Conservation (phyloP, 2,329 filamentous ascomycete species). For the Penicillium corylophilum region DNA sequence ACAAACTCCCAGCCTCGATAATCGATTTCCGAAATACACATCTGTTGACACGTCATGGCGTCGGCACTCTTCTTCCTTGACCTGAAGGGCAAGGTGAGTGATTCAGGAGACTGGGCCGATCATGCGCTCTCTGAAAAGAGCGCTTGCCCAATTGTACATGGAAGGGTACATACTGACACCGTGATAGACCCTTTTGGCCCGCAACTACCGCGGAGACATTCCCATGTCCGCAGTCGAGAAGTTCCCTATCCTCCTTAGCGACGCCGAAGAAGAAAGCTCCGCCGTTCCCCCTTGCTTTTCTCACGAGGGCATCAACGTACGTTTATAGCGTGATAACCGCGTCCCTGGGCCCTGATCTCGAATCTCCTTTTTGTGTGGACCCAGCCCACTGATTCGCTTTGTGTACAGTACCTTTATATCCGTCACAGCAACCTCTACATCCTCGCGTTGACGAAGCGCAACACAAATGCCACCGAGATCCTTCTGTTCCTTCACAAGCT, state of each 20-base stretch:
- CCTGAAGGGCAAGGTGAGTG: slow-evolving; percentile 93
- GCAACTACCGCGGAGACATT: slow-evolving; percentile 97
- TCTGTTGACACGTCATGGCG: slow-evolving; percentile 66
- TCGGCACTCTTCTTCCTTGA: slow-evolving; percentile 98
- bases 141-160: slow-evolving; percentile 21
- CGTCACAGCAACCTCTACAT: slow-evolving; percentile 99
- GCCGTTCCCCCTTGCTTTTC: slow-evolving; percentile 97
- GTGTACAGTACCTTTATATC: slow-evolving; percentile 87
- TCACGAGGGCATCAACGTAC: slow-evolving; percentile 94
- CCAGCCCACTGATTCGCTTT: slow-evolving; percentile 11
- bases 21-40: slow-evolving; percentile 4
- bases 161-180: slow-evolving; percentile 18
- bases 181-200: slow-evolving; percentile 85
- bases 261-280: slow-evolving; percentile 98
- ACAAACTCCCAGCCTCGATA: slow-evolving; percentile 6
- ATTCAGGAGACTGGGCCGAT: neutral
- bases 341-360: slow-evolving; percentile 1
- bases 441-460: slow-evolving; percentile 94
- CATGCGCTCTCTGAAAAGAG: neutral
- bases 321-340: slow-evolving; percentile 36
- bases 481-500: slow-evolving; percentile 97
- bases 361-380: slow-evolving; percentile 13
- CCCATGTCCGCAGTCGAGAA: slow-evolving; percentile 99
- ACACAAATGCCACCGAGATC: slow-evolving; percentile 98
- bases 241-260: slow-evolving; percentile 91